Evolutionary conservation across 2,329 filamentous ascomycete species (phyloP), one percentile per base, ranked within the genome.

Genomic region (Trichoderma sp.): DNA sequence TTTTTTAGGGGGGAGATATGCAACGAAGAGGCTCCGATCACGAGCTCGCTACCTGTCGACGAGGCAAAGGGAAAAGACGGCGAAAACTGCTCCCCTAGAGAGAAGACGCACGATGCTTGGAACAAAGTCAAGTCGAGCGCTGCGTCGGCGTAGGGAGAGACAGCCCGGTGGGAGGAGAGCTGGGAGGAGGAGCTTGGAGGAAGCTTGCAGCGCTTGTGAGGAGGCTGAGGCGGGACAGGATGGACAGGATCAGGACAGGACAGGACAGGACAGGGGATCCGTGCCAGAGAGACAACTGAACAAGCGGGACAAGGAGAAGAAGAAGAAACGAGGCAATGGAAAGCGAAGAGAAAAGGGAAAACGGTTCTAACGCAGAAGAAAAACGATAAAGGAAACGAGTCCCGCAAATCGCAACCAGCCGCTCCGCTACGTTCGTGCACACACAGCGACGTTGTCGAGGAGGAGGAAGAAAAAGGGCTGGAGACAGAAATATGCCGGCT

Each of bases 331-430:
- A 39, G 55, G 63, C 67, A 66, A 56, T 67, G 64, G 60, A 68
- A 62, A 67, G 50, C 56, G 51, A 66, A 70, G 60, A 47, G 61
- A 57, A 68, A 55, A 57, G 68, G 30, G n/a, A 39, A 48, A 55
- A 26, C 30, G 30, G 30, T 30, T 30, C 30, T 7, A 30, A 30
- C 41, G 68, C 68, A 71, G 67, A 68, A 70, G 67, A 63, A 70
- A 68, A 68, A 69, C 64, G 67, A 67, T 67, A 70, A 67, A 64
- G 70, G 68, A 69, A 70, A 64, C 69, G 67, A 67, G 67, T 69
- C 68, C 68, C 57, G 48, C 63, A 69, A 69, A 69, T 71, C 65
- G 69, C 69, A 71, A 68, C 66, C 59, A 68, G 66, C 67, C 67
- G 65, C 68, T 69, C 61, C 63, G 66, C 65, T 67, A 63, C 54